Base-by-base conservation (phyloP, 345 rosid species). In the Brassica incana region DNA sequence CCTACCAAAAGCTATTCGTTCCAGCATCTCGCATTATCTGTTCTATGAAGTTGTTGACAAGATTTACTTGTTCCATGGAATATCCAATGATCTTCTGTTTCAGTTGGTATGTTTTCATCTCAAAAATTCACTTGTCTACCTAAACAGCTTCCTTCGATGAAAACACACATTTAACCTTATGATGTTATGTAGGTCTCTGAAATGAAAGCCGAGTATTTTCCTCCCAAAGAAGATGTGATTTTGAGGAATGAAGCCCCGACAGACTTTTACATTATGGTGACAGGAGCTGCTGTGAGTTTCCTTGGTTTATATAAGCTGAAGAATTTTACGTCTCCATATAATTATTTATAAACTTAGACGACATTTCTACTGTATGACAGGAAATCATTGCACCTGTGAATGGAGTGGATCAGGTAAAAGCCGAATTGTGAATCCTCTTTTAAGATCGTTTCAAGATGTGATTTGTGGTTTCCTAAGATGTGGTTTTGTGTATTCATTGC, bases 211-310 rank as follows among this genome's bases (percentile, higher is more conserved):
- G 98, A 94, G 83, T 94, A 94, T 83, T 94, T 87, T 79, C 90
- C 98, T 81, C 98, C 98, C 3, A 90, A 84, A 85, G 98, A 94
- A 86, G 96, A 94, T 74, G 92, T 94, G 72, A 90, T 94, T 75
- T 84, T 89, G 83, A 91, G 90, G 82, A 94, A 94, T 72, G 97
- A 94, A 87, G 95, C 95, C 16, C 97, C 97, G 10, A 87, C 97
- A 32, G 97, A 92, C 76, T 72, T 94, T 79, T 94, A 94, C 77
- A 85, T 94, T 56, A 73, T 92, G 80, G 95, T 91, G 68, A 89
- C 93, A 56, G 98, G 98, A 71, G 82, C 92, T 77, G 88, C 85
- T 86, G 97, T 94, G 86, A 80, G 87, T 62, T 70, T 58, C 9
- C 18, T 58, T 43, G 63, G 64, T 59, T 60, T 58, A 30, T 58